Conservation (phyloP, 345 rosid species). For the Carallia brachiata region DNA sequence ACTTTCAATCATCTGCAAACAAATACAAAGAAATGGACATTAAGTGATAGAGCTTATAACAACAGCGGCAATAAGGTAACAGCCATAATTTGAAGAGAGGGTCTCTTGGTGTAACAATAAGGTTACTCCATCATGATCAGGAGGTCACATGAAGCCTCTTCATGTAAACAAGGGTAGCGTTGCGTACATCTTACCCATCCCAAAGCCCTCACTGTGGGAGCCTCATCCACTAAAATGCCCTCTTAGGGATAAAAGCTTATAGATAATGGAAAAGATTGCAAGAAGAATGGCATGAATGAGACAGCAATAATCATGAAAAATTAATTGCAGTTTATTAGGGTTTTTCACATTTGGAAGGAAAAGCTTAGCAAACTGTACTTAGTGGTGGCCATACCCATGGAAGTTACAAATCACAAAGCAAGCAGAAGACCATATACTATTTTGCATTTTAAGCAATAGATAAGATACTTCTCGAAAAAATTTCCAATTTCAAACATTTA, state of each 20-base stretch:
- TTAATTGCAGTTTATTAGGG: neutral
- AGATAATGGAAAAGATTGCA: neutral
- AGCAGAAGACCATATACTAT: neutral
- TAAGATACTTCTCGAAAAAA: too few species aligned
- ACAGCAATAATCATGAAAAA: neutral
- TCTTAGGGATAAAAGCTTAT: neutral
- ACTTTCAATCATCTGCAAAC: conserved; percentile 96
- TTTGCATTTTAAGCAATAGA: too few species aligned
- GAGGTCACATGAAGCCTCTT: too few species aligned
- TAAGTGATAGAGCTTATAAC: neutral
- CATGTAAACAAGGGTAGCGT: too few species aligned
- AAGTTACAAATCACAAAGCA: neutral
- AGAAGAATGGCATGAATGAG: neutral
- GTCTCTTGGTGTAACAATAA: too few species aligned
- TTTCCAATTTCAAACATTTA: too few species aligned
- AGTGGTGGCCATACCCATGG: neutral
- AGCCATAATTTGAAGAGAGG: too few species aligned
- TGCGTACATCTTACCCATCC: too few species aligned
- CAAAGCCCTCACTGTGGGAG: too few species aligned
- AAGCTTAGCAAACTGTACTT: neutral
- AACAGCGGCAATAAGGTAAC: neutral
- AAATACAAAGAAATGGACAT: neutral
- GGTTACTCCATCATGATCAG: too few species aligned
- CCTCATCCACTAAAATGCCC: too few species aligned
- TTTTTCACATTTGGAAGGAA: too few species aligned